These are phyloP conservation scores for Dillenia suffruticosa DNA, from an alignment of 164 flowering plant genomes.

Conservation along the genomic window DNA sequence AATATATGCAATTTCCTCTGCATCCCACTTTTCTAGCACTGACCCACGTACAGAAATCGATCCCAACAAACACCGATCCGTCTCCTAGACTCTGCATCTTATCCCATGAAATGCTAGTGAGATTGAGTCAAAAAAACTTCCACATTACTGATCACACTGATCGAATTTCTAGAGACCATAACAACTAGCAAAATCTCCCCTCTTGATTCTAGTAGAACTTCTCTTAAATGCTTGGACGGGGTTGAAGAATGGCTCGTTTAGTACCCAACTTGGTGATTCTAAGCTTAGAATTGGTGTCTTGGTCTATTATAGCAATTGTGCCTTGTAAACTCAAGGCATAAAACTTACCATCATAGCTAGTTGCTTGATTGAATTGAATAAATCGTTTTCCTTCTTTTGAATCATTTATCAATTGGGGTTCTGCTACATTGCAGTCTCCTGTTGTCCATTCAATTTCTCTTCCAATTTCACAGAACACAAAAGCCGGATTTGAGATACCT, in stretches of 20 bases:
- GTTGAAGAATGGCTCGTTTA: constrained; percentile 12
- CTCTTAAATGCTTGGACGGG: constrained; percentile 8
- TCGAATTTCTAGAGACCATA: neutral
- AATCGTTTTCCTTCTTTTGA: no score
- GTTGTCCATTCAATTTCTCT: neutral
- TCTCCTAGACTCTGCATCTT: constrained; percentile 18
- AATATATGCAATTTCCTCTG: constrained; percentile 10
- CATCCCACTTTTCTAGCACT: constrained; percentile 15
- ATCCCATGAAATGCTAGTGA: constrained; percentile 2
- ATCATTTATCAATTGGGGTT: constrained; percentile 8
- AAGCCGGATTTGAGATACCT: constrained; percentile 2
- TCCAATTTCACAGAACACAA: neutral
- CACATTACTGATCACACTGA: constrained; percentile 4
- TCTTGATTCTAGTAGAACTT: constrained; percentile 9
- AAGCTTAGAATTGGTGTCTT: constrained; percentile 1
- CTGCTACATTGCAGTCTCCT: constrained; percentile 5
- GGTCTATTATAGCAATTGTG: constrained; percentile 20
- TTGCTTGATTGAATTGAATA: constrained; percentile 16
- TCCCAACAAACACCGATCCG: constrained; percentile 16
- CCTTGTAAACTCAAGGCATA: constrained; percentile 31
- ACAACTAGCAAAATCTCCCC: constrained; percentile 21
- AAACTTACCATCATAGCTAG: constrained; percentile 14
- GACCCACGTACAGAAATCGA: constrained; percentile 9
- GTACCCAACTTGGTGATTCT: constrained; percentile 5
- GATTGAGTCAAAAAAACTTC: constrained; percentile 15